These are phyloP conservation scores for Phytophthora pistaciae DNA, from an alignment of 352 stramenopile species.

Conservation along the genomic window DNA sequence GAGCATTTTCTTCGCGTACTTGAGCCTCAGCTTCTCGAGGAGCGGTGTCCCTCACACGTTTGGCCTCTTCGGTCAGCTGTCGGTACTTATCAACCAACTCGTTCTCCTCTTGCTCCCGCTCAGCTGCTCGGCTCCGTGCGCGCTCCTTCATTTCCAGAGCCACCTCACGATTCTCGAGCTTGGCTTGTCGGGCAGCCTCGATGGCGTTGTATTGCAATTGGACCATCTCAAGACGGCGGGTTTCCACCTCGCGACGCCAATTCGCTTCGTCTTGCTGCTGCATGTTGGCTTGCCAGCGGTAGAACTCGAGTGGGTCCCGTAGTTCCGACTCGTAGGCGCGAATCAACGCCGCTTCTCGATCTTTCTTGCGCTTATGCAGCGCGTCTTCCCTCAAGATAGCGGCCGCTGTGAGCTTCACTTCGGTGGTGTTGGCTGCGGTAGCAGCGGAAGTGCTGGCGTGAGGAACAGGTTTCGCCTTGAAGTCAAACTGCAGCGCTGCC, in stretches of 20 bases:
- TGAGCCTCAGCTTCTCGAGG: constrained; percentile 81
- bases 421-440: constrained; percentile 28
- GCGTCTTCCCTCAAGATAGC: constrained; percentile 94
- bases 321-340: constrained; percentile 92
- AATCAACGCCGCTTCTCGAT: constrained; percentile 88
- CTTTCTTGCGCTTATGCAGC: constrained; percentile 93
- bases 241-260: constrained; percentile 76
- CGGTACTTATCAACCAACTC: constrained; percentile 67
- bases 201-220: constrained; percentile 86
- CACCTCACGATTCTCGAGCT: constrained; percentile 85
- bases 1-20: constrained; percentile 66
- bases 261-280: constrained; percentile 80
- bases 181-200: constrained; percentile 67
- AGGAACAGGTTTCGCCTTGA: constrained; percentile 79
- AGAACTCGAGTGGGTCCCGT: constrained; percentile 92
- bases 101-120: constrained; percentile 69
- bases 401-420: constrained; percentile 90
- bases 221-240: constrained; percentile 83
- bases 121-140: constrained; percentile 67
- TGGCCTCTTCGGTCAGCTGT: constrained; percentile 67
- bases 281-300: constrained; percentile 91
- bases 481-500: constrained; percentile 73
- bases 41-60: constrained; percentile 79
- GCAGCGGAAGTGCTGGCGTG: constrained; percentile 40
- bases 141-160: constrained; percentile 83